phyloP scores from a whole-genome alignment of 2,329 filamentous ascomycete genomes.

The Rhynchosporium secalis region DNA sequence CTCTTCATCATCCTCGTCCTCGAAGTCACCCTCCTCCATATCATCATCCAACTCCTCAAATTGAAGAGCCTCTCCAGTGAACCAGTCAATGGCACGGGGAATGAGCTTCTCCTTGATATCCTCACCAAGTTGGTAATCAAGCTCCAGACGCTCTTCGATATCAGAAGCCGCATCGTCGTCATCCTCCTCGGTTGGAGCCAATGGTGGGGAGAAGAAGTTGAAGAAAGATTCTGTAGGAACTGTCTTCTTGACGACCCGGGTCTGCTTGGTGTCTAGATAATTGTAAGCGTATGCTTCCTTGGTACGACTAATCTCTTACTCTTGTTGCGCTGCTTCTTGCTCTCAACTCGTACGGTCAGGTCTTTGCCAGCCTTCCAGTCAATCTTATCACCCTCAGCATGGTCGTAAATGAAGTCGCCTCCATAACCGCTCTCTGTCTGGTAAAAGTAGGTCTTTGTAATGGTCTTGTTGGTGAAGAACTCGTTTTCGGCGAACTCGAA shows the following conservation, averaged over 20 bases:
- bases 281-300: neutral
- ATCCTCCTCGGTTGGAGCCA: slow-evolving; percentile 73
- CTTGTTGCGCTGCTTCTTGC: slow-evolving; percentile 99
- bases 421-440: slow-evolving; percentile 98
- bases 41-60: slow-evolving; percentile 92
- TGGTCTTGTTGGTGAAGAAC: slow-evolving; percentile 94
- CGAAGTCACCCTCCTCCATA: slow-evolving; percentile 76
- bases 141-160: slow-evolving; percentile 95
- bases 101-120: slow-evolving; percentile 99
- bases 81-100: slow-evolving; percentile 98
- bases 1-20: slow-evolving; percentile 85
- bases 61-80: slow-evolving; percentile 95
- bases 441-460: slow-evolving; percentile 99
- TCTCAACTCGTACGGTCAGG: slow-evolving; percentile 90
- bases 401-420: slow-evolving; percentile 99
- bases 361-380: slow-evolving; percentile 95
- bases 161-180: slow-evolving; percentile 76
- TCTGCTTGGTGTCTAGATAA: slow-evolving; percentile 89
- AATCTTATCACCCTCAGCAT: slow-evolving; percentile 97
- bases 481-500: slow-evolving; percentile 96
- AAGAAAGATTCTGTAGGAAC: slow-evolving; percentile 97
- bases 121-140: slow-evolving; percentile 98
- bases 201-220: slow-evolving; percentile 92
- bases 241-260: slow-evolving; percentile 97
- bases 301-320: slow-evolving; percentile 60